A percentile compares a stretch with the other conserved stretches of the same genome.
Evolutionary conservation across 805 yeast genomes (phyloP).

Genomic region (Saturnispora sekii): DNA sequence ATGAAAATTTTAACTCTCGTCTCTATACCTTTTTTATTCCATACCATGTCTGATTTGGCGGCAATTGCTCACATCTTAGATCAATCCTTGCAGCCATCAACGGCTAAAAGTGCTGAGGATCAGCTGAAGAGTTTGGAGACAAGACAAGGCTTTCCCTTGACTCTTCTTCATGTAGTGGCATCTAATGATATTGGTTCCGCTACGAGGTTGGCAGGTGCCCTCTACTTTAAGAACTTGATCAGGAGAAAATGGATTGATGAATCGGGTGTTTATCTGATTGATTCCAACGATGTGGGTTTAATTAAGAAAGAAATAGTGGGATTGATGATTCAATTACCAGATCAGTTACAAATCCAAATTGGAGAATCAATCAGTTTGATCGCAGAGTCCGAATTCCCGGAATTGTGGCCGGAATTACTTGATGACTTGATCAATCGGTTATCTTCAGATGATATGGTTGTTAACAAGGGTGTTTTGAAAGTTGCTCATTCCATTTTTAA

Average conservation of each 20-base stretch:
- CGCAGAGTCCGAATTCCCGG: slow-evolving; percentile 95
- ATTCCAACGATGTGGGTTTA: slow-evolving; percentile 48
- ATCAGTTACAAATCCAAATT: slow-evolving; percentile 76
- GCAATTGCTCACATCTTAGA: slow-evolving; percentile 45
- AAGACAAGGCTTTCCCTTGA: slow-evolving; percentile 65
- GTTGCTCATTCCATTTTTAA: slow-evolving; percentile 95
- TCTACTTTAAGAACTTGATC: slow-evolving; percentile 82
- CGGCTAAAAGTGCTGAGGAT: slow-evolving; percentile 60
- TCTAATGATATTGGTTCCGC: slow-evolving; percentile 41
- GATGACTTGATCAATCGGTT: slow-evolving; percentile 65
- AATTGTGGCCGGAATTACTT: slow-evolving; percentile 70
- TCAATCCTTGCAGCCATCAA: slow-evolving; percentile 54
- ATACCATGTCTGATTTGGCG: slow-evolving; percentile 35
- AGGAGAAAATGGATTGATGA: slow-evolving; percentile 86
- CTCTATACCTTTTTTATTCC: background rate
- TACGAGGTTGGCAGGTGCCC: slow-evolving; percentile 76
- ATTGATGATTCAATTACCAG: slow-evolving; percentile 79
- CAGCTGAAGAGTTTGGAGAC: slow-evolving; percentile 53
- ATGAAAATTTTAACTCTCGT: background rate
- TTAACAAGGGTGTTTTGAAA: slow-evolving; percentile 74
- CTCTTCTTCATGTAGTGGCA: slow-evolving; percentile 70
- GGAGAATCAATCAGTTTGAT: slow-evolving; percentile 90
- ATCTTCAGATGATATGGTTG: slow-evolving; percentile 52
- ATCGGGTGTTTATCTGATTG: slow-evolving; percentile 66
- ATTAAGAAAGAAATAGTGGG: slow-evolving; percentile 72